Evolutionary conservation across 2,329 filamentous ascomycete species (phyloP), one percentile per base, ranked within the genome.

Genomic region (Aspergillus glaucus): DNA sequence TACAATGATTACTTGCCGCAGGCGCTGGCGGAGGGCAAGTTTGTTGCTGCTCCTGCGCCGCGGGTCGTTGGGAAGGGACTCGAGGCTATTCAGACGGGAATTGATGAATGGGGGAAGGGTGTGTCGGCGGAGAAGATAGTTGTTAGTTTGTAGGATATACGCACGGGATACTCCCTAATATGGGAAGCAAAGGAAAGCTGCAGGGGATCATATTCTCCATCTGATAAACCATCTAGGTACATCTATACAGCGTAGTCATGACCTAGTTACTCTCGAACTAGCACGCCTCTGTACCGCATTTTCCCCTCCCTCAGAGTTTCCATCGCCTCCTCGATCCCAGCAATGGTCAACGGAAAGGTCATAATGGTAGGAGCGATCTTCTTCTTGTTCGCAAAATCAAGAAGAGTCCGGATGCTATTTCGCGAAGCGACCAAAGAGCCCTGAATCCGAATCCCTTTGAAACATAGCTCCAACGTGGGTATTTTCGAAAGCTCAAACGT

Each of bases 351-450:
- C 1, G 79, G 74, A 60, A 81, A 87, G 61, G 73, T 80, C 71
- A 86, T 78, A 28, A 87, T 67, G 64, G 85, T 74, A 48, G 84
- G 85, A 62, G 78, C 75, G 53, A 88, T 75, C 3, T 73, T 74
- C 56, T 87, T 80, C 14, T 72, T 65, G 51, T 75, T 69, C 0
- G 83, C 77, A 62, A 88, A 88, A 4, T 72, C 72, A 46, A 88
- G 76, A 45, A 86, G 81, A 58, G 85, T 79, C 61, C 83, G 79
- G 46, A 76, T 74, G 55, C 86, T 79, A 22, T 80, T 69, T 0
- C 82, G 76, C 43, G 85, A 77, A 0, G 85, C 85, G 30, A 78
- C 77, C 0, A 85, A 74, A 68, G 77, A 83, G 3, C 82, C 83
- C 53, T 81, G 75, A 2, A 91, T 72, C 4, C 75, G 79, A 10